A percentile compares a stretch with the other conserved stretches of the same genome.
These are phyloP conservation scores for Aspergillus hancockii DNA, from an alignment of 495 filamentous ascomycete genomes.

Conservation along the genomic window DNA sequence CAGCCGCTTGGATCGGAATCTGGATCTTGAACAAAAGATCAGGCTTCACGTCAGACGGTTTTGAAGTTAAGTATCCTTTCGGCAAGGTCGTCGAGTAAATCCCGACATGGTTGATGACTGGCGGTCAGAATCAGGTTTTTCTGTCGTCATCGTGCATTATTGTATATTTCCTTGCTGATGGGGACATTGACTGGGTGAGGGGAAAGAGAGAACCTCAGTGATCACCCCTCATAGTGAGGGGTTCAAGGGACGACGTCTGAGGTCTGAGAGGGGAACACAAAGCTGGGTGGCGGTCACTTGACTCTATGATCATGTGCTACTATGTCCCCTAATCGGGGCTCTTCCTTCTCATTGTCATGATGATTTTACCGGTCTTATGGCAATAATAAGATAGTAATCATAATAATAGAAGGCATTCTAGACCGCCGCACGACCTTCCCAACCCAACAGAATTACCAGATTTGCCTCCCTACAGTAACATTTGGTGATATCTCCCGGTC, in stretches of 20 bases:
- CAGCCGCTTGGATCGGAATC: neutral
- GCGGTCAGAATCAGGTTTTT: neutral
- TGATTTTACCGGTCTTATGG: neutral
- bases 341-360: neutral
- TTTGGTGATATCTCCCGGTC: neutral
- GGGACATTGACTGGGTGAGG: neutral
- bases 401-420: neutral
- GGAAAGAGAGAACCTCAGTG: neutral
- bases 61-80: neutral
- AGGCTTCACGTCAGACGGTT: neutral
- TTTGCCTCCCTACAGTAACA: neutral
- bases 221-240: neutral
- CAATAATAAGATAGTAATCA: neutral
- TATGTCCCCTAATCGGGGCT: neutral
- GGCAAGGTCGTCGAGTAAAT: neutral
- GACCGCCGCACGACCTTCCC: neutral
- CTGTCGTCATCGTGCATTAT: conserved; percentile 6
- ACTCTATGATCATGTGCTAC: conserved; percentile 3
- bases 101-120: neutral
- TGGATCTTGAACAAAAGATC: neutral
- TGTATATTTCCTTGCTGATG: neutral
- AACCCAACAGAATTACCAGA: neutral
- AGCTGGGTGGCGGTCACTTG: conserved; percentile 1
- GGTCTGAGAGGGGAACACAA: conserved; percentile 1
- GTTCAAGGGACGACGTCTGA: no score